These are phyloP conservation scores for Niveomyces coronatus DNA, from an alignment of 2,329 filamentous ascomycete genomes.

Conservation along the genomic window DNA sequence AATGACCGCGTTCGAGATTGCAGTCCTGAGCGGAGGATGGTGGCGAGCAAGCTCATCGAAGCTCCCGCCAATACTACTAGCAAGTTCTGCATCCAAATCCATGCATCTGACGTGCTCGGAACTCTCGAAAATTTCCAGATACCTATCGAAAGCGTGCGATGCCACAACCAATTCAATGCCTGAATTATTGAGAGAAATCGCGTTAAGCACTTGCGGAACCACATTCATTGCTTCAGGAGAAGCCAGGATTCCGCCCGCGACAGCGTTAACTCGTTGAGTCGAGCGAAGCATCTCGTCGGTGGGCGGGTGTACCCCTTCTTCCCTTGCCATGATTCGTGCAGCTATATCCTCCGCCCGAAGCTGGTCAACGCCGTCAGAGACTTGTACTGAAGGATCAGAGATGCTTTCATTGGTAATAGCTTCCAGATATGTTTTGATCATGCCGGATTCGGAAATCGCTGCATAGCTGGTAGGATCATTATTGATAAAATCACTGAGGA, in stretches of 20 bases:
- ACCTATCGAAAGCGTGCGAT: slow-evolving; percentile 73
- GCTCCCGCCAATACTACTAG: slow-evolving; percentile 64
- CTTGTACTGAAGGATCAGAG: slow-evolving; percentile 21
- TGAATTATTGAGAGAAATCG: slow-evolving; percentile 81
- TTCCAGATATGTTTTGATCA: slow-evolving; percentile 78
- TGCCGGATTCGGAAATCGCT: slow-evolving; percentile 85
- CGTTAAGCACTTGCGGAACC: slow-evolving; percentile 80
- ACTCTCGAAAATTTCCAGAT: slow-evolving; percentile 95
- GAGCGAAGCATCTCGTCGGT: slow-evolving; percentile 37
- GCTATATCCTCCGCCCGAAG: slow-evolving; percentile 30
- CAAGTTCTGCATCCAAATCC: slow-evolving; percentile 58
- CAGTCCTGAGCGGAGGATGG: slow-evolving; percentile 70
- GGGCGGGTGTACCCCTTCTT: slow-evolving; percentile 42
- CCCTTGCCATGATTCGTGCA: slow-evolving; percentile 23
- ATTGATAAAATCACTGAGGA: slow-evolving; percentile 93
- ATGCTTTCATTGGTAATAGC: slow-evolving; percentile 55
- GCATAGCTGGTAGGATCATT: slow-evolving; percentile 97
- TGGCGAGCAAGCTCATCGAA: slow-evolving; percentile 95
- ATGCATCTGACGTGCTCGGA: slow-evolving; percentile 79
- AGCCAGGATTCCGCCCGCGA: slow-evolving; percentile 70
- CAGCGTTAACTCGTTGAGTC: slow-evolving; percentile 27
- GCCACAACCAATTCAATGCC: slow-evolving; percentile 81
- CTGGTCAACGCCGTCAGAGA: no score
- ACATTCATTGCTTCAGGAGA: slow-evolving; percentile 79
- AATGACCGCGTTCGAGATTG: slow-evolving; percentile 76